Base-by-base conservation (phyloP, 1,284 basidiomycete genomes). In the Boletus hoseneyae region DNA sequence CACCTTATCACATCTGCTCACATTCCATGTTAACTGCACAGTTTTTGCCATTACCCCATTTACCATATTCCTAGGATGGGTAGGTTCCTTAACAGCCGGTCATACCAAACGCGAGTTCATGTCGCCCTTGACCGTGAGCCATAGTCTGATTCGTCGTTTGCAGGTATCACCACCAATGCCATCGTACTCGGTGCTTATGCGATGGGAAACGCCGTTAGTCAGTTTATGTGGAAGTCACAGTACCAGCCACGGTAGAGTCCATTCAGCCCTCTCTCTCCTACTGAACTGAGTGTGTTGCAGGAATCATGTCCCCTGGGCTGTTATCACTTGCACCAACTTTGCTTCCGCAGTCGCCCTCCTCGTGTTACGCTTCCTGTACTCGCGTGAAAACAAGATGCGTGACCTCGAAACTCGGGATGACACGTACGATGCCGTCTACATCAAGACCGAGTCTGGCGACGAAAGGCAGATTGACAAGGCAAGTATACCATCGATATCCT, bases 211-310 rank as follows among this genome's bases (percentile, higher is more conserved):
- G 79, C 86, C 11, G 78, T 72, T 3, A 79, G 85, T 10, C 85
- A 86, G 18, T 83, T 87, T 64, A 87, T 88, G 82, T 90, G 87
- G 87, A 78, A 86, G 66, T 71, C 74, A 32, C 64, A 79, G 63
- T 88, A 86, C 61, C 71, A 75, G 48, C 84, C 87, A 53, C 73
- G 85, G 82, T 83, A 74, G 56, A 62, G 54, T 36, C 19, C 30
- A 10, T 42, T 34, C 42, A 23, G 32, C 41, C 16, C n/a, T n/a
- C 9, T 36, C 46, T 13, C 40, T 19, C 36, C 27, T 11, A 45
- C 42, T 2, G n/a, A 42, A 42, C 42, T 54, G 13, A 59, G 13
- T n/a, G 6, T 39, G 16, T 29, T 47, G 3, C 48, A 82, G 79
- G 39, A 82, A 82, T 55, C 82, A 79, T 55, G 61, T 87, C 45